Base-by-base conservation (phyloP, 345 rosid species). In the Trapa incisa region DNA sequence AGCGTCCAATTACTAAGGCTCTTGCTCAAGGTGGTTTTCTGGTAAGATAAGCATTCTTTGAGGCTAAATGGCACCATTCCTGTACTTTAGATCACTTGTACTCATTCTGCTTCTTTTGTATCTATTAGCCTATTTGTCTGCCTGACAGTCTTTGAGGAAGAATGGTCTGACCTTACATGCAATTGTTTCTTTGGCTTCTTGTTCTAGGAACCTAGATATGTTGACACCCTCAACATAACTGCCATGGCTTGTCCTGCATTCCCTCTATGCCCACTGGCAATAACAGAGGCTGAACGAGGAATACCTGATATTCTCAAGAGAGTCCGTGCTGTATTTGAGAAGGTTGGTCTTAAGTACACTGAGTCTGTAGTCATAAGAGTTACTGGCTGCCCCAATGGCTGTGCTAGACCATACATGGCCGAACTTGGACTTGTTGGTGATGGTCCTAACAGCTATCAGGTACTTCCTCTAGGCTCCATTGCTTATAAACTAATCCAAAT, bases 171-270 rank as follows among this genome's bases (percentile, higher is more conserved):
- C n/a, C 11, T n/a, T 54, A 2, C 7, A 58, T 29, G 33, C 16
- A 11, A 2, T 58, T 58, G 15, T 58, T 58, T 32, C 14, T 58
- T 33, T 58, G 32, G 38, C 57, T 47, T 76, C 12, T 78, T 75
- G 61, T 65, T 22, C 29, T 85, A 94, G 99, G 87, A 83, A 75
- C 95, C 99, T 68, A 86, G 73, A 78, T 82, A 82, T 74, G 96
- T 94, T 0, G 98, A 93, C 75, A 84, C 96, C 42, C 84, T 93
- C 70, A 93, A 93, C 76, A 39, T 87, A 73, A 93, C 98, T 37
- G 94, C 98, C 72, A 88, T 93, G 98, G 98, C 98, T 60, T 94
- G 99, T 71, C 97, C 99, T 48, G 91, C 99, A 73, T 88, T 94
- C 32, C 99, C 99, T 29, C 84, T 94, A 65, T 94, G 98, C 78